phyloP scores from a whole-genome alignment of 179 eudicot species.

The Camellia oleifera region DNA sequence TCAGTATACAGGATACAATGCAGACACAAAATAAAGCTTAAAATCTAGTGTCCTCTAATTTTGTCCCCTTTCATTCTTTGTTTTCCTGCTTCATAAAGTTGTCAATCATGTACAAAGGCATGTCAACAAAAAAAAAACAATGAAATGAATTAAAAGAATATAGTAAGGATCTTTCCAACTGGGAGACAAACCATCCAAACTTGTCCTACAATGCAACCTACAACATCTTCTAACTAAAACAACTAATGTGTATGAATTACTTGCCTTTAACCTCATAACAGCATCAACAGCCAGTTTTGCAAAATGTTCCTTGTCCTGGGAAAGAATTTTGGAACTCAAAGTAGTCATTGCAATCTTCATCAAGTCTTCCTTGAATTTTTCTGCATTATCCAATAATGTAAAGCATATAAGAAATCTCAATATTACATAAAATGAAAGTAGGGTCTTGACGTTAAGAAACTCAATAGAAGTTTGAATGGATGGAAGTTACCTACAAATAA shows the following conservation, averaged over 20 bases:
- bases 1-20: not conserved
- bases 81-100: too few species aligned
- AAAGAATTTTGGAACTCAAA: slow-evolving; percentile 89
- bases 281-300: slow-evolving; percentile 96
- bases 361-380: slow-evolving; percentile 85
- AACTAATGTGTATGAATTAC: slow-evolving; percentile 9
- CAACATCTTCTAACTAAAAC: not conserved
- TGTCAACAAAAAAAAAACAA: not conserved
- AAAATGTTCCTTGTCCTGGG: slow-evolving; percentile 97
- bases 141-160: not conserved
- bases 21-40: not conserved
- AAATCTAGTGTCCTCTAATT: not conserved
- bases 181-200: not conserved
- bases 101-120: not conserved
- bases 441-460: not conserved
- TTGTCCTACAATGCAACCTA: not conserved
- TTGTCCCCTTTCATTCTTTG: not conserved
- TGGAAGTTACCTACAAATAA: not conserved
- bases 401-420: not conserved
- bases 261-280: slow-evolving; percentile 94
- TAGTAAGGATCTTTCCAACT: not conserved
- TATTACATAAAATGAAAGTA: not conserved
- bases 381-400: slow-evolving; percentile 41
- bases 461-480: not conserved
- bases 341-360: slow-evolving; percentile 99